Conservation (phyloP, 2,329 filamentous ascomycete species). For the Thielaviopsis ethacetica region DNA sequence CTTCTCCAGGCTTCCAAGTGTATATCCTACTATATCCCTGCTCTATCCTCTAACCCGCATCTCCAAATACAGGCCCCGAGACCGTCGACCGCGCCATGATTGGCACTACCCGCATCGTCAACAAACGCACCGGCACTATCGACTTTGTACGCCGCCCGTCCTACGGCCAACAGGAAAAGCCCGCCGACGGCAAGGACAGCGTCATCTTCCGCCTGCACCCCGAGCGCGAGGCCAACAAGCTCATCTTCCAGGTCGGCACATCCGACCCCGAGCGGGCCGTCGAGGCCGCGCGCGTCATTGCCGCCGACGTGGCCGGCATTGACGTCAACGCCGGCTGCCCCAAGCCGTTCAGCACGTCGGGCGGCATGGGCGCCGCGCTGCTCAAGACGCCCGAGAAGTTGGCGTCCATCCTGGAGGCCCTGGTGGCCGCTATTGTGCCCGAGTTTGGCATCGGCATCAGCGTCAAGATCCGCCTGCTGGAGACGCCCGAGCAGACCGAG, state of each 20-base stretch:
- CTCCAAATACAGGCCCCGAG: slow-evolving; percentile 54
- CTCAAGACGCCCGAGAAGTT: slow-evolving; percentile 73
- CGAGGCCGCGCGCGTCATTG: slow-evolving; percentile 67
- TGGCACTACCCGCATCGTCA: slow-evolving; percentile 63
- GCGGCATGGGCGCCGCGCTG: slow-evolving; percentile 90
- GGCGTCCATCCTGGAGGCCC: slow-evolving; percentile 62
- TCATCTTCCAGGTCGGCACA: slow-evolving; percentile 89
- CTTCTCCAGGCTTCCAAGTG: too few species aligned
- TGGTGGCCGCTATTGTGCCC: slow-evolving; percentile 62
- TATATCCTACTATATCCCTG: neutral
- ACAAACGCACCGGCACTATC: slow-evolving; percentile 60
- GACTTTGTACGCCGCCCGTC: slow-evolving; percentile 71
- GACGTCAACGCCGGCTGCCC: slow-evolving; percentile 98
- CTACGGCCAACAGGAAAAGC: slow-evolving; percentile 43
- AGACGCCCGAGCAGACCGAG: slow-evolving; percentile 60
- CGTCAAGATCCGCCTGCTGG: slow-evolving; percentile 86
- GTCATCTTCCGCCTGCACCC: slow-evolving; percentile 78
- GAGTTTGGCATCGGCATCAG: slow-evolving; percentile 82
- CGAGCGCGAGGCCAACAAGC: slow-evolving; percentile 50
- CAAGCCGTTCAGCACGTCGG: slow-evolving; percentile 84
- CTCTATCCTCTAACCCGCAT: neutral
- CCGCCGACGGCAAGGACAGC: slow-evolving; percentile 39
- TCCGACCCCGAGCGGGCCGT: slow-evolving; percentile 71
- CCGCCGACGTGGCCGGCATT: slow-evolving; percentile 77
- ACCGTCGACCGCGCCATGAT: slow-evolving; percentile 88